phyloP scores from a whole-genome alignment of 768 basidiomycete species.

The Steccherinum ochraceum region DNA sequence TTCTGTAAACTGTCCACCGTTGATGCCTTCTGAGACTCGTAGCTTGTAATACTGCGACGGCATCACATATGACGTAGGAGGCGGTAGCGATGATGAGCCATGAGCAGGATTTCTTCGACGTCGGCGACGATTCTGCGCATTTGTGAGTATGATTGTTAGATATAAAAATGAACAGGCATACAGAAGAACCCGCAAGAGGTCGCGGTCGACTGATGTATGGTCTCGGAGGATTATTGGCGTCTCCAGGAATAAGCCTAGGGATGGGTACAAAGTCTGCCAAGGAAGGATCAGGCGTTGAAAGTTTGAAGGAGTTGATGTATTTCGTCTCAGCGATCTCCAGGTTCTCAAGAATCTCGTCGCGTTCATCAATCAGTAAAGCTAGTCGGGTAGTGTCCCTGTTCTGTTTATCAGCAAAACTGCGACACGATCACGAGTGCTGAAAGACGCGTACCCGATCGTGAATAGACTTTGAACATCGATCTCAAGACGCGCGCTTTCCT shows the following conservation, averaged over 20 bases:
- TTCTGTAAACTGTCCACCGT: constrained; percentile 50
- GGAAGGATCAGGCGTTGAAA: constrained; percentile 70
- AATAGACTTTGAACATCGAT: constrained; percentile 69
- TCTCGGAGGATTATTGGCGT: constrained; percentile 33
- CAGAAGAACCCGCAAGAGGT: constrained; percentile 34
- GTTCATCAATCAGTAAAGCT: constrained; percentile 64
- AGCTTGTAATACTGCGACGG: constrained; percentile 79
- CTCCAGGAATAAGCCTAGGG: constrained; percentile 23
- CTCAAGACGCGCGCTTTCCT: constrained; percentile 44
- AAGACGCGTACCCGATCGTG: constrained; percentile 55
- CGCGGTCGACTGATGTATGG: constrained; percentile 63
- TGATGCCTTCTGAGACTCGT: constrained; percentile 52
- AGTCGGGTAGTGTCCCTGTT: constrained; percentile 62
- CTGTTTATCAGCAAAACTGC: neutral
- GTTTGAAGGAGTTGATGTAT: constrained; percentile 70
- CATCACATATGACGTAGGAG: constrained; percentile 73
- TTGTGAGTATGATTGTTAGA: neutral
- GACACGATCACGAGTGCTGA: constrained; percentile 1
- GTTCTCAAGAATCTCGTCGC: constrained; percentile 72
- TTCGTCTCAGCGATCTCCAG: constrained; percentile 75
- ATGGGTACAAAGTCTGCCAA: constrained; percentile 39
- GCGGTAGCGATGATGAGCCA: constrained; percentile 53
- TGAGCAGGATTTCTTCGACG: constrained; percentile 54
- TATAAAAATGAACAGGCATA: constrained; percentile 13
- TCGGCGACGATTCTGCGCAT: constrained; percentile 34